Evolutionary conservation across 75 land plant genomes (phyloP).

Genomic region (Cupressus sempervirens): DNA sequence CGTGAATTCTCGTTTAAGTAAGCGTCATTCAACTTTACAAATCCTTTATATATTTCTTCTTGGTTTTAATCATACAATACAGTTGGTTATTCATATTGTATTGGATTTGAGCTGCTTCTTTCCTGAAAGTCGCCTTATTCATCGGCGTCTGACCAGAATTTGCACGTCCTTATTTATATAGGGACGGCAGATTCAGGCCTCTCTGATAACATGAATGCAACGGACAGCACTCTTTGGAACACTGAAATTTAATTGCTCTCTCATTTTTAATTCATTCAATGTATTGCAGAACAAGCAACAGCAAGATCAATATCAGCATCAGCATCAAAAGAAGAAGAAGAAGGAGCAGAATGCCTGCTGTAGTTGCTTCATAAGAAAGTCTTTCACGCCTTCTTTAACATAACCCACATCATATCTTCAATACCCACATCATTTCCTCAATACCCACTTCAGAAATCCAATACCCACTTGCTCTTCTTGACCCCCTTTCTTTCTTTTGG

Average conservation of each 20-base stretch:
- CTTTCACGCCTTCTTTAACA: too few species aligned
- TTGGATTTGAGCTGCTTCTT: neutral
- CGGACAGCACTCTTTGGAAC: neutral
- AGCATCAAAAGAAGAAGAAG: neutral
- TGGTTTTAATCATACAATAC: neutral
- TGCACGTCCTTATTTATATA: conserved; percentile 8
- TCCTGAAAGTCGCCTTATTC: conserved; percentile 8
- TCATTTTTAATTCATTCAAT: neutral
- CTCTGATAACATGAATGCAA: conserved; percentile 1
- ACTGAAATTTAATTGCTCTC: neutral
- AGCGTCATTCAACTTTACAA: neutral
- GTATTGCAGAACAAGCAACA: conserved; percentile 10
- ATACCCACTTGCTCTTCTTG: neutral
- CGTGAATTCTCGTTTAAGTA: neutral
- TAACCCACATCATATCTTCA: neutral
- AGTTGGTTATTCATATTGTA: neutral
- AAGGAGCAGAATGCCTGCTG: neutral
- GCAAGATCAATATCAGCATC: neutral
- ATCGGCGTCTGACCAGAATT: neutral
- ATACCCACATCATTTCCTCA: neutral
- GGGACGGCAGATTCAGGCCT: neutral
- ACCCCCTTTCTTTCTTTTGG: neutral
- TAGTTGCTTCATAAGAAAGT: neutral
- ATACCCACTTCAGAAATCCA: neutral
- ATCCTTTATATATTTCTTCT: neutral